Conservation (phyloP, 805 yeast species). For the Wickerhamiella occidentalis region DNA sequence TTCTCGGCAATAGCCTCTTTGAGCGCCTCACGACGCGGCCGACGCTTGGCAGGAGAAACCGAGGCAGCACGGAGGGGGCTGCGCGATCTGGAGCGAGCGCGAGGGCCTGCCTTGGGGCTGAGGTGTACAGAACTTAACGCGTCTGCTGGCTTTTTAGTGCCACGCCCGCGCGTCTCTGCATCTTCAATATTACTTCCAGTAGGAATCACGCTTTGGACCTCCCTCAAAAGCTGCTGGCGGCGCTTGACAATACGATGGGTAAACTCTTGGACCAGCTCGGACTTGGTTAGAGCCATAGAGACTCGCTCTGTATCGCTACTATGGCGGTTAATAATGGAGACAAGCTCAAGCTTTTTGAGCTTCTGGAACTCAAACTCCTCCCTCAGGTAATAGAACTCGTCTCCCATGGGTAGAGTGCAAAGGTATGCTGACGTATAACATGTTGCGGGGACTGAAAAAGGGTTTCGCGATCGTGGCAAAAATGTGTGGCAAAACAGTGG, state of each 20-base stretch:
- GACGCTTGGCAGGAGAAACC: background rate
- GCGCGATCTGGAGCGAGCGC: constrained; percentile 12
- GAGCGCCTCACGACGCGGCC: background rate
- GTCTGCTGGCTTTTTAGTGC: background rate
- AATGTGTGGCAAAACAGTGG: background rate
- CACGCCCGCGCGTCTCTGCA: background rate
- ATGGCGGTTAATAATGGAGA: constrained; percentile 4
- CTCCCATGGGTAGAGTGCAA: constrained; percentile 4
- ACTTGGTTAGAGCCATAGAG: constrained; percentile 1
- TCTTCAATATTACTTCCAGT: constrained; percentile 5
- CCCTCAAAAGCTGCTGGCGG: background rate
- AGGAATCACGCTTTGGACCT: background rate
- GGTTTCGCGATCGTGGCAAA: background rate
- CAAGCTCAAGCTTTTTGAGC: constrained; percentile 5
- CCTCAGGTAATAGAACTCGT: constrained; percentile 6
- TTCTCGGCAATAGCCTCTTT: background rate
- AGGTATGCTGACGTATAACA: constrained; percentile 5
- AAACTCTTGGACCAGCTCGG: background rate
- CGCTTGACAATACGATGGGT: background rate
- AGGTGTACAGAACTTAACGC: background rate
- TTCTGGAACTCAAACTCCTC: constrained; percentile 1
- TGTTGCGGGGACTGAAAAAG: constrained; percentile 3
- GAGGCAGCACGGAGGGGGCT: background rate
- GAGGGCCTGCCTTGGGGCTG: constrained; percentile 9
- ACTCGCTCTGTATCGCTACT: background rate